phyloP scores from a whole-genome alignment of 495 filamentous ascomycete genomes.

The Penicillium riverlandense region DNA sequence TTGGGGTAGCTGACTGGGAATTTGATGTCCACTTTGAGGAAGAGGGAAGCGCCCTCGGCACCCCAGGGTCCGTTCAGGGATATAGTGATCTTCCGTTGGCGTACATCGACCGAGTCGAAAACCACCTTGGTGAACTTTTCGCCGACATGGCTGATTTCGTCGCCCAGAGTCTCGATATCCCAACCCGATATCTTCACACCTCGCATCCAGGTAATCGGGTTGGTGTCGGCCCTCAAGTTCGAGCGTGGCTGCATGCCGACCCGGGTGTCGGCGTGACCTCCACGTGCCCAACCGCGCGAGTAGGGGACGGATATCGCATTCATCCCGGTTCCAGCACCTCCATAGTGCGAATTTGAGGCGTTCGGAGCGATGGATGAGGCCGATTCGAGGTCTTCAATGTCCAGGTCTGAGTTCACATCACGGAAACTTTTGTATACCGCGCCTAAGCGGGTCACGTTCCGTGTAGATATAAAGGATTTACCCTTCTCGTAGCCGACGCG shows the following conservation, averaged over 20 bases:
- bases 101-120: slow-evolving; percentile 81
- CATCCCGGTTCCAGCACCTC: slow-evolving; percentile 32
- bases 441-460: slow-evolving; percentile 72
- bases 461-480: slow-evolving; percentile 51
- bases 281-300: slow-evolving; percentile 32
- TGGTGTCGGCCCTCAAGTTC: slow-evolving; percentile 49
- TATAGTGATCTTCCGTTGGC: slow-evolving; percentile 60
- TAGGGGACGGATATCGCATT: slow-evolving; percentile 45
- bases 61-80: slow-evolving; percentile 89
- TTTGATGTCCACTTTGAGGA: slow-evolving; percentile 69
- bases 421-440: slow-evolving; percentile 84
- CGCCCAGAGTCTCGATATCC: slow-evolving; percentile 75
- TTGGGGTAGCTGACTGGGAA: slow-evolving; percentile 77
- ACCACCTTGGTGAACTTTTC: slow-evolving; percentile 75
- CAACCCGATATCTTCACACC: slow-evolving; percentile 78
- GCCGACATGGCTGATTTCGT: slow-evolving; percentile 80
- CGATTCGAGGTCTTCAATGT: slow-evolving; percentile 27
- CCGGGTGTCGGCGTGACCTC: slow-evolving; percentile 41
- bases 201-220: slow-evolving; percentile 88
- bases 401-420: slow-evolving; percentile 39
- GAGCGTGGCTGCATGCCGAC: slow-evolving; percentile 60
- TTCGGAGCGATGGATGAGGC: slow-evolving; percentile 21
- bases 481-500: slow-evolving; percentile 74
- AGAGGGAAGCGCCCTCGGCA: slow-evolving; percentile 57
- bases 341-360: slow-evolving; percentile 12